Percentiles rank a stretch among this genome's conserved stretches.
These are phyloP conservation scores for Punica granatum DNA, from an alignment of 345 rosid genomes.

Conservation along the genomic window DNA sequence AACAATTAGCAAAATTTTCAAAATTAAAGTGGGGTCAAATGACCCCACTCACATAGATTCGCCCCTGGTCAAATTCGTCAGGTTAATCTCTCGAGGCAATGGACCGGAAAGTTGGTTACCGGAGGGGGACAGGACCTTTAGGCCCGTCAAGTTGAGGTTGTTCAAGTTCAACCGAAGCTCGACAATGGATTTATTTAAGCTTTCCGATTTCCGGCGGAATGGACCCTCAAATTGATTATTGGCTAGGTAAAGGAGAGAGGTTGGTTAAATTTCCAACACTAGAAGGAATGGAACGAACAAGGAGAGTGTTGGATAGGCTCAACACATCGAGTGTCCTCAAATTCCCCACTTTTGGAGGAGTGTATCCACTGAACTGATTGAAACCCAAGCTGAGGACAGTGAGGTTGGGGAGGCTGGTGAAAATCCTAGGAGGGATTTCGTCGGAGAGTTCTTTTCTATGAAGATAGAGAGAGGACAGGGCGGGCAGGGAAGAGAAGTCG, in stretches of 20 bases:
- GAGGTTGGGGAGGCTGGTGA: constrained; percentile 9
- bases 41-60: no score
- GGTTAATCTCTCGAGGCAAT: constrained; percentile 15
- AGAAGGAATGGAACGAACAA: constrained; percentile 16
- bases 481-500: no score
- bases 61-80: constrained; percentile 12
- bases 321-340: constrained; percentile 5
- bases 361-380: constrained; percentile 14
- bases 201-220: constrained; percentile 22
- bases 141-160: constrained; percentile 16
- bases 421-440: constrained; percentile 10
- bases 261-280: constrained; percentile 13
- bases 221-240: constrained; percentile 15
- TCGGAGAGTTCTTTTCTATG: no score
- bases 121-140: constrained; percentile 9
- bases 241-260: constrained; percentile 14
- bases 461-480: no score
- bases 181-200: constrained; percentile 10
- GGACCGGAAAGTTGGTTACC: constrained; percentile 16
- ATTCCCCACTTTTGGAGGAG: constrained; percentile 14
- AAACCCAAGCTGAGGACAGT: constrained; percentile 6
- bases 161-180: constrained; percentile 14
- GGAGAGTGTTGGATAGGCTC: constrained; percentile 7
- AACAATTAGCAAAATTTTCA: no score
- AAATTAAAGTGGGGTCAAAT: no score